phyloP scores from a whole-genome alignment of 163 green algal species.

The Chlamydomonas reinhardtii region DNA sequence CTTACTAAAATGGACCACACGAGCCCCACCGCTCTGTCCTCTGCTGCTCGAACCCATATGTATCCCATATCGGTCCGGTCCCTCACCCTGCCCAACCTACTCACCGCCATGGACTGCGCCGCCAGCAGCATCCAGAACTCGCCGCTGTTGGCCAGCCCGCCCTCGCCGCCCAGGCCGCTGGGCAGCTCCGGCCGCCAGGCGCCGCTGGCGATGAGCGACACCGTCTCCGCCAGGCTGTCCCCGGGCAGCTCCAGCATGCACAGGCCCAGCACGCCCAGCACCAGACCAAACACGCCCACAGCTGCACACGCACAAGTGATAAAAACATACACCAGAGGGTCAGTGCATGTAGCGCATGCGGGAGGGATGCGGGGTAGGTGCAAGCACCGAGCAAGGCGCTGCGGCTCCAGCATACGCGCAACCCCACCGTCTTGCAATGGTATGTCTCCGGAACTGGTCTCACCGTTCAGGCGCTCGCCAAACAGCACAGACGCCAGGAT shows the following conservation, averaged over 20 bases:
- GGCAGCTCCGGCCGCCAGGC: constrained; percentile 6
- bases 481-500: constrained; percentile 88
- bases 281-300: constrained; percentile 64
- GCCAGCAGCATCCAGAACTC: constrained; percentile 92
- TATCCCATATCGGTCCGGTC: too few relatives aligned
- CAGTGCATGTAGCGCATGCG: too few relatives aligned
- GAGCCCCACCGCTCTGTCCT: too few relatives aligned
- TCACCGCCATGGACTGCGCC: constrained; percentile 93
- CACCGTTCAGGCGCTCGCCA: constrained; percentile 71
- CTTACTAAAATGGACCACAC: too few relatives aligned
- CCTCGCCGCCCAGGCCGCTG: neutral
- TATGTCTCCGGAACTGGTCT: too few relatives aligned
- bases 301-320: neutral
- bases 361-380: too few relatives aligned
- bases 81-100: constrained; percentile 15
- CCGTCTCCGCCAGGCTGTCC: constrained; percentile 18
- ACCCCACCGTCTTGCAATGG: too few relatives aligned
- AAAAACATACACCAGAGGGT: too few relatives aligned
- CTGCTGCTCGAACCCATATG: too few relatives aligned
- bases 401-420: too few relatives aligned
- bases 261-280: constrained; percentile 83
- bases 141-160: constrained; percentile 58
- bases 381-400: too few relatives aligned
- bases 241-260: constrained; percentile 85
- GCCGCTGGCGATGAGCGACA: constrained; percentile 17